A percentile compares a stretch with the other conserved stretches of the same genome.
Evolutionary conservation across 2,329 filamentous ascomycete genomes (phyloP).

Genomic region (Microcyclospora pomicola): DNA sequence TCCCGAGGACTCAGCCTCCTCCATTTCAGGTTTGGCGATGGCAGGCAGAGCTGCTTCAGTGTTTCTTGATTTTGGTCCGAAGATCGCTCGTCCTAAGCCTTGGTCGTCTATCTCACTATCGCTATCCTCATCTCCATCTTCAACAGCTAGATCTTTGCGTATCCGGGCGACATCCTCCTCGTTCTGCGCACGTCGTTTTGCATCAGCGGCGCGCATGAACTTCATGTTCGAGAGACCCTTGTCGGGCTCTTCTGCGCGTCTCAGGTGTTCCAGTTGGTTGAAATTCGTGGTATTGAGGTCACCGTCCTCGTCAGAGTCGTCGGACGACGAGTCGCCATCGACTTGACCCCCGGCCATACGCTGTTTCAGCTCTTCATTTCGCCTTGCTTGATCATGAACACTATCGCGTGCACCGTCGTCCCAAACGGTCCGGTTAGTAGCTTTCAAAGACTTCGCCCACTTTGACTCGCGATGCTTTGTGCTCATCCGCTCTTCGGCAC

Average conservation of each 20-base stretch:
- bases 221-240: constrained; percentile 65
- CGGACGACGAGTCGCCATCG: constrained; percentile 32
- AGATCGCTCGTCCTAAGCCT: constrained; percentile 56
- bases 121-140: constrained; percentile 46
- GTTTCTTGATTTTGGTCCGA: constrained; percentile 39
- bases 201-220: constrained; percentile 88
- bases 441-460: constrained; percentile 76
- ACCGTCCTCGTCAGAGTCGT: constrained; percentile 43
- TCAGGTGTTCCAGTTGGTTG: constrained; percentile 30
- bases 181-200: constrained; percentile 61
- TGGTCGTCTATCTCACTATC: constrained; percentile 39
- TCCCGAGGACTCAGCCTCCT: constrained; percentile 43
- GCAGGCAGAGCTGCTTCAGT: constrained; percentile 17
- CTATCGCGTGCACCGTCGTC: constrained; percentile 72
- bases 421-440: constrained; percentile 69
- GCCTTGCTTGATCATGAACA: constrained; percentile 65
- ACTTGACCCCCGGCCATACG: constrained; percentile 62
- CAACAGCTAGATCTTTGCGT: constrained; percentile 48
- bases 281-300: constrained; percentile 41
- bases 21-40: constrained; percentile 40
- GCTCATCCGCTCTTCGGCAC: constrained; percentile 75
- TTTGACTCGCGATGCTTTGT: constrained; percentile 77
- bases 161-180: constrained; percentile 44
- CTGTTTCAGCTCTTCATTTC: constrained; percentile 67
- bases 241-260: constrained; percentile 23